Conservation (phyloP, 1,139 yeast genomes). For the Neolecta irregularis region DNA sequence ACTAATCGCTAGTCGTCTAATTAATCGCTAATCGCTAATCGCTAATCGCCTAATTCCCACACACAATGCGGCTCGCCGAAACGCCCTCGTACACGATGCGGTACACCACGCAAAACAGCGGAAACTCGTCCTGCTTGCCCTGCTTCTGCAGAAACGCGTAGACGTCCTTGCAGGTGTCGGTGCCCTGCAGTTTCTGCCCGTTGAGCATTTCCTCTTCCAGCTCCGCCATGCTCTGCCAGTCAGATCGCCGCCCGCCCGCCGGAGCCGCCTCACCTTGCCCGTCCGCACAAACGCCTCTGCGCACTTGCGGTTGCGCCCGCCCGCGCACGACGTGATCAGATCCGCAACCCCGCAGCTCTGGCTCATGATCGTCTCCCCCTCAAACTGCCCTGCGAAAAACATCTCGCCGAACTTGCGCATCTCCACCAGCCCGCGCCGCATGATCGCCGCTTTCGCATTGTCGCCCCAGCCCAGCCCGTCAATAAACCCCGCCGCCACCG, state of each 20-base stretch:
- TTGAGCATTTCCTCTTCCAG: slow-evolving; percentile 71
- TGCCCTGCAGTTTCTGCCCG: slow-evolving; percentile 92
- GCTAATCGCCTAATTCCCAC: slow-evolving; percentile 6
- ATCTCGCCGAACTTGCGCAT: slow-evolving; percentile 69
- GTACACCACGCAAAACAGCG: slow-evolving; percentile 75
- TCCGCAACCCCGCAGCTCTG: slow-evolving; percentile 96
- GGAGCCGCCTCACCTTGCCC: slow-evolving; percentile 44
- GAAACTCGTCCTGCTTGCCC: slow-evolving; percentile 56
- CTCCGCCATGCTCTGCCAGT: slow-evolving; percentile 47
- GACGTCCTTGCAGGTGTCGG: slow-evolving; percentile 76
- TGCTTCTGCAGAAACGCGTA: slow-evolving; percentile 58
- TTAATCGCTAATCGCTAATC: slow-evolving; percentile 4
- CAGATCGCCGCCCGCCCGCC: slow-evolving; percentile 47
- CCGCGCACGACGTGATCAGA: slow-evolving; percentile 87
- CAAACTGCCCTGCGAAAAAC: slow-evolving; percentile 53
- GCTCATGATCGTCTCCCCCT: slow-evolving; percentile 70
- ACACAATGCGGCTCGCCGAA: slow-evolving; percentile 17
- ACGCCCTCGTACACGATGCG: slow-evolving; percentile 61
- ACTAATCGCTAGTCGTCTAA: not conserved
- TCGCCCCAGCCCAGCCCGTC: slow-evolving; percentile 98
- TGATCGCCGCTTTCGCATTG: slow-evolving; percentile 88
- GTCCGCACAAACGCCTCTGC: slow-evolving; percentile 35
- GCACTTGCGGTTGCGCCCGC: slow-evolving; percentile 87
- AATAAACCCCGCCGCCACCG: slow-evolving; percentile 85
- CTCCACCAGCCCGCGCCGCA: slow-evolving; percentile 85